Conservation (phyloP, 2,329 filamentous ascomycete genomes). For the Colletotrichum costaricense region DNA sequence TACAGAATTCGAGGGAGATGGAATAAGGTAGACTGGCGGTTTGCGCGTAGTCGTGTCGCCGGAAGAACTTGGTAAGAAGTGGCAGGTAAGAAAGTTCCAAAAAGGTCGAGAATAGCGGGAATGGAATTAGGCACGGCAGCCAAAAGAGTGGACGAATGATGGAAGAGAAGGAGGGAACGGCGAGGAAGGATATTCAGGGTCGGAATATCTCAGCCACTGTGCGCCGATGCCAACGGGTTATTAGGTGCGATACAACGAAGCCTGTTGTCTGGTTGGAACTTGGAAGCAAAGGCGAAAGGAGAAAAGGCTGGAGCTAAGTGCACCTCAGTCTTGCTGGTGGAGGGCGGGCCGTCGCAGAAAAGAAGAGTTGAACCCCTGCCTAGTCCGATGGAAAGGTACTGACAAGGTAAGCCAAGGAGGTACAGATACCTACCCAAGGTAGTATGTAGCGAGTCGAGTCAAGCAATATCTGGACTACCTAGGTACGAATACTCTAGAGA, state of each 20-base stretch:
- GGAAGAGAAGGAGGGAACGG: background rate
- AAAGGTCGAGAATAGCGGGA: background rate
- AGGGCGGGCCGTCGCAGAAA: background rate
- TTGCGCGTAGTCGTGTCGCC: background rate
- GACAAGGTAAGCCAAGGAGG: no score
- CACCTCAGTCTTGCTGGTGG: background rate
- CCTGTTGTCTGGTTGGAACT: background rate
- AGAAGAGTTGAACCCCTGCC: background rate
- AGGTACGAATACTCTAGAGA: no score
- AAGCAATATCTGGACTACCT: no score
- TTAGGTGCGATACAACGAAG: background rate
- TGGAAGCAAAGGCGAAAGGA: background rate
- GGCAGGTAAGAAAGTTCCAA: background rate
- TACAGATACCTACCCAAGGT: no score
- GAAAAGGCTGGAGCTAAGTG: background rate
- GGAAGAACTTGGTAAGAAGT: background rate
- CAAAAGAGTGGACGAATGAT: slow-evolving; percentile 3
- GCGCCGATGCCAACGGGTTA: background rate
- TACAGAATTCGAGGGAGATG: background rate
- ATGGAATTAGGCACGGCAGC: background rate
- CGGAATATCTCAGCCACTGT: background rate
- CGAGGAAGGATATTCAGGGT: slow-evolving; percentile 2
- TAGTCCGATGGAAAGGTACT: background rate
- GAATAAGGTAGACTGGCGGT: background rate
- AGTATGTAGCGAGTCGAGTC: no score